Evolutionary conservation across 768 basidiomycete genomes (phyloP), one percentile per base, ranked within the genome.

Genomic region (Lentinula detonsa): DNA sequence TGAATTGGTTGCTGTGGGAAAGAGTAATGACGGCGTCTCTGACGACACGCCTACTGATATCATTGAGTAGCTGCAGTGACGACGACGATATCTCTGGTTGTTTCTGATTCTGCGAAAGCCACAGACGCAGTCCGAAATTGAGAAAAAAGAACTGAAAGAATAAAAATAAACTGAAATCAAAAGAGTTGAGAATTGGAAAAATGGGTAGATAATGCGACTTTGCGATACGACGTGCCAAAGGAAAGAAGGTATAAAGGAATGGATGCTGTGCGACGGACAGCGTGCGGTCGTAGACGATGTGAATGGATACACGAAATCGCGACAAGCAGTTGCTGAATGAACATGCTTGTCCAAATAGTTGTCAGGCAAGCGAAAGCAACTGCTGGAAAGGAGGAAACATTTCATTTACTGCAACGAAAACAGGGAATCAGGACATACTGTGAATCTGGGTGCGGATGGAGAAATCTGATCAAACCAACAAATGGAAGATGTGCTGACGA

Each of bases 241-340:
- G 40, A 56, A 18, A 28, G 42, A 18, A 6, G 42, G 23, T n/a
- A 13, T 54, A 52, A 60, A 60, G 18, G 59, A 60, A 50, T 34
- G 59, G 59, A 60, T 60, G 59, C 59, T 52, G 59, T 60, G 59
- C 59, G 59, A 60, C 48, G 59, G 59, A 60, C 59, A 60, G 59
- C 59, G 59, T 60, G 23, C 60, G 53, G 16, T 18, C 35, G 21
- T 55, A 40, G 21, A 35, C 35, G n/a, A n/a, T 37, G 39, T 55
- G 37, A 23, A 18, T 15, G 7, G n/a, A 33, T 50, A 11, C 31
- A 53, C 16, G 11, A 11, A 40, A 23, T 35, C 5, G 53, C 9
- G 21, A 31, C 48, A 49, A 49, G 28, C 23, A 49, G 48, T 31
- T 49, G 21, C 48, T 28, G 23, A 49, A 33, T 34, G 50, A 51